Conservation (phyloP, 176 grass and related monocot genomes). For the Thalia dealbata region DNA sequence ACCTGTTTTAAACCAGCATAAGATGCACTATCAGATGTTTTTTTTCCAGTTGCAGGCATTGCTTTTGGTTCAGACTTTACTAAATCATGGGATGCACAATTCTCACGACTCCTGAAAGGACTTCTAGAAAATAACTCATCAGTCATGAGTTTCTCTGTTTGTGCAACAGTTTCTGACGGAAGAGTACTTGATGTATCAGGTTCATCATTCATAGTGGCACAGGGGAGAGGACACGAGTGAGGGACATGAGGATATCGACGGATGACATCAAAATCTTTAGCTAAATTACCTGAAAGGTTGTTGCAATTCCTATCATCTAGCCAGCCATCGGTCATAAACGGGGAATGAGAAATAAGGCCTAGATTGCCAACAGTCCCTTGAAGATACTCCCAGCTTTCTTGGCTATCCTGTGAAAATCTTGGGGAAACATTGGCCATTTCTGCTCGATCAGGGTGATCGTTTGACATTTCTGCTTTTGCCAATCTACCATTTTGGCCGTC, state of each 20-base stretch:
- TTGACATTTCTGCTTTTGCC: background rate
- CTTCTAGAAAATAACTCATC: background rate
- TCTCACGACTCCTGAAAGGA: background rate
- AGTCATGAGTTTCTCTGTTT: background rate
- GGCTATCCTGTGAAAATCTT: background rate
- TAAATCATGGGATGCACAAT: constrained; percentile 7
- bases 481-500: background rate
- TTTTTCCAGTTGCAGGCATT: constrained; percentile 18
- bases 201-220: constrained; percentile 29
- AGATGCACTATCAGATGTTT: constrained; percentile 23
- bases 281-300: constrained; percentile 30
- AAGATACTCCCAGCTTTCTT: constrained; percentile 22
- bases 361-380: constrained; percentile 18
- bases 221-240: constrained; percentile 56
- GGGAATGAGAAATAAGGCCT: constrained; percentile 12
- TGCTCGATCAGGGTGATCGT: background rate
- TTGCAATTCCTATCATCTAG: constrained; percentile 32
- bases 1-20: constrained; percentile 34
- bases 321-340: constrained; percentile 13
- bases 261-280: constrained; percentile 30
- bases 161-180: background rate
- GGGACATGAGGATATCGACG: constrained; percentile 32
- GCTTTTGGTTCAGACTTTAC: constrained; percentile 26
- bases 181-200: constrained; percentile 12
- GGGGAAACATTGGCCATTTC: background rate